Conservation (phyloP, 345 rosid species). For the Citrus reticulata region DNA sequence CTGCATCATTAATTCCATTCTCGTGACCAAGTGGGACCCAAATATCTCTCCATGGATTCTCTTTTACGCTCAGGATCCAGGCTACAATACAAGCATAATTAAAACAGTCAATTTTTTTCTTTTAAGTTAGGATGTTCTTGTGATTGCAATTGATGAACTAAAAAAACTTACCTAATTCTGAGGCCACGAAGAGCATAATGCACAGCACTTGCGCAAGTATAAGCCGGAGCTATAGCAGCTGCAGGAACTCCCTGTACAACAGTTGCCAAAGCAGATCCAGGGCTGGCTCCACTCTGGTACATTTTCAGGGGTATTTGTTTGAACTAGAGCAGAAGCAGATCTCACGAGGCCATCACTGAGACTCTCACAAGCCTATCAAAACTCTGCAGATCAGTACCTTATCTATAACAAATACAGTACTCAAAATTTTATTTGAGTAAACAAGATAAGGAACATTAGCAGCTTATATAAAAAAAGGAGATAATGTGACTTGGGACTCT, state of each 20-base stretch:
- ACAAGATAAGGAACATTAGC: too few species aligned
- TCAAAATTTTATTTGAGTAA: background rate
- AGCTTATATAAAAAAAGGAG: too few species aligned
- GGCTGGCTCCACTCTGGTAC: constrained; percentile 33
- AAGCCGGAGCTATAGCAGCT: constrained; percentile 88
- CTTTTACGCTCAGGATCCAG: constrained; percentile 93
- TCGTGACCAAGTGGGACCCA: constrained; percentile 50
- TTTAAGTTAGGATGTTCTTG: background rate
- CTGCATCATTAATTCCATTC: constrained; percentile 28
- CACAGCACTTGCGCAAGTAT: constrained; percentile 79
- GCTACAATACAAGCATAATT: constrained; percentile 58
- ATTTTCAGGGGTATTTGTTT: constrained; percentile 53
- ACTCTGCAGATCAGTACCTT: constrained; percentile 15
- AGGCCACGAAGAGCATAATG: constrained; percentile 82
- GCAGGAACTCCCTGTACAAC: constrained; percentile 81
- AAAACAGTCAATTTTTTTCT: constrained; percentile 9
- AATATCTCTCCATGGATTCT: constrained; percentile 90
- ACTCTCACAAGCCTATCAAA: constrained; percentile 67
- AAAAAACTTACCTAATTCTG: constrained; percentile 65
- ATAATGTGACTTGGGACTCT: background rate
- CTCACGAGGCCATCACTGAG: constrained; percentile 84
- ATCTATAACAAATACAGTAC: background rate
- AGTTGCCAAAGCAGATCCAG: constrained; percentile 75
- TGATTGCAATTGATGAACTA: background rate
- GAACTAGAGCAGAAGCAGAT: constrained; percentile 87